A percentile compares a stretch with the other conserved stretches of the same genome.
Conservation (phyloP, 2,329 filamentous ascomycete genomes). For the Cordyceps tenuipes region DNA sequence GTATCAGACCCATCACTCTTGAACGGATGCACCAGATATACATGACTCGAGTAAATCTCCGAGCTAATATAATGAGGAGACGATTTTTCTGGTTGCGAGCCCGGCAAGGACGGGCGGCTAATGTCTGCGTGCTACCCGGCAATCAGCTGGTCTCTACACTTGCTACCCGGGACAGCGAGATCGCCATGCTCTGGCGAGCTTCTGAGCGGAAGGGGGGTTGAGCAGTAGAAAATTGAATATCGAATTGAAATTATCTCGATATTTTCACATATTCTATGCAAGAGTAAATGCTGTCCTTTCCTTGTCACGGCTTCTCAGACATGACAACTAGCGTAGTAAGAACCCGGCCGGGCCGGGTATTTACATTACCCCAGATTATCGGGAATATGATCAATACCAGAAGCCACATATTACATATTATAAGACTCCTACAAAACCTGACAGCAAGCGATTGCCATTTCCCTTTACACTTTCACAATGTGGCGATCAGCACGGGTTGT, state of each 20-base stretch:
- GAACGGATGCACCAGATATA: slow-evolving; percentile 23
- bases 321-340: neutral
- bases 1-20: slow-evolving; percentile 32
- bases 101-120: too few species aligned
- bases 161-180: slow-evolving; percentile 36
- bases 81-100: slow-evolving; percentile 34
- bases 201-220: slow-evolving; percentile 13
- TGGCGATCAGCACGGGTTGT: neutral
- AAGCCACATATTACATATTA: neutral
- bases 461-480: neutral
- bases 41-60: too few species aligned
- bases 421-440: too few species aligned
- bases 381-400: neutral
- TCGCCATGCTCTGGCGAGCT: slow-evolving; percentile 35
- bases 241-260: too few species aligned
- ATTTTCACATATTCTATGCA: neutral
- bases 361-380: slow-evolving; percentile 1
- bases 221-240: too few species aligned
- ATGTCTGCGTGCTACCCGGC: too few species aligned
- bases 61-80: slow-evolving; percentile 20
- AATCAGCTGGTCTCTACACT: slow-evolving; percentile 27
- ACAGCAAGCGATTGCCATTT: too few species aligned
- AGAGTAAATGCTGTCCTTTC: neutral
- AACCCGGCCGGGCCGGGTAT: neutral
- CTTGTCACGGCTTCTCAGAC: neutral